phyloP scores from a whole-genome alignment of 2,329 filamentous ascomycete species.

The Cladosporium oxysporum region DNA sequence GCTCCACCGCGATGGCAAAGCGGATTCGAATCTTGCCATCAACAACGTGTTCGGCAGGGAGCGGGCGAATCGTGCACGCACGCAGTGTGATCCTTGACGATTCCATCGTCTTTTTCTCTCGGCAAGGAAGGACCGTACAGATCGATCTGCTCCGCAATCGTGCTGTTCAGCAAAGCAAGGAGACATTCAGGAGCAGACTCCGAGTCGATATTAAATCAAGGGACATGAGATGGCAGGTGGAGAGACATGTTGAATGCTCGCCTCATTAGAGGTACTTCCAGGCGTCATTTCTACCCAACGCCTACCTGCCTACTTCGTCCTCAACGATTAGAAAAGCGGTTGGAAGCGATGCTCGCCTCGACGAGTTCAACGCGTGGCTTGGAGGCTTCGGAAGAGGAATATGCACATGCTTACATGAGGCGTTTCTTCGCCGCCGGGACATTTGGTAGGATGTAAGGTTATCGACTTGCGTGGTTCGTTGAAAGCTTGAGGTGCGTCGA shows the following conservation, averaged over 20 bases:
- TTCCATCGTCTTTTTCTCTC: background rate
- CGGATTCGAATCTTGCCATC: background rate
- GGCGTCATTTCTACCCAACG: background rate
- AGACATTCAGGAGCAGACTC: background rate
- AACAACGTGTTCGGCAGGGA: background rate
- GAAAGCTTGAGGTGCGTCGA: constrained; percentile 13
- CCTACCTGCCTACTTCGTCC: background rate
- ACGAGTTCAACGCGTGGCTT: background rate
- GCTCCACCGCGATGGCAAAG: background rate
- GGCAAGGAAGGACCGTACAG: background rate
- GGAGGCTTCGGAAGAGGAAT: background rate
- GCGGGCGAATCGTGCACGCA: background rate
- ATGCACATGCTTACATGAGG: background rate
- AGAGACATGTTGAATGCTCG: background rate
- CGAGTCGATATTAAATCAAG: background rate
- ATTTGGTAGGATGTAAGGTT: background rate
- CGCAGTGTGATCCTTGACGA: background rate
- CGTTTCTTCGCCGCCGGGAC: background rate
- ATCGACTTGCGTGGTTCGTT: background rate
- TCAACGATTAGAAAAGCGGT: background rate
- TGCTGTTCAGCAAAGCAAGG: background rate
- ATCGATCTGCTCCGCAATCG: background rate
- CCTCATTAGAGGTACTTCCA: background rate
- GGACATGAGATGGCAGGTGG: background rate
- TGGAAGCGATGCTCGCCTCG: background rate